Base-by-base conservation (phyloP, 2,329 filamentous ascomycete genomes). In the Rhinocladiella mackenziei region DNA sequence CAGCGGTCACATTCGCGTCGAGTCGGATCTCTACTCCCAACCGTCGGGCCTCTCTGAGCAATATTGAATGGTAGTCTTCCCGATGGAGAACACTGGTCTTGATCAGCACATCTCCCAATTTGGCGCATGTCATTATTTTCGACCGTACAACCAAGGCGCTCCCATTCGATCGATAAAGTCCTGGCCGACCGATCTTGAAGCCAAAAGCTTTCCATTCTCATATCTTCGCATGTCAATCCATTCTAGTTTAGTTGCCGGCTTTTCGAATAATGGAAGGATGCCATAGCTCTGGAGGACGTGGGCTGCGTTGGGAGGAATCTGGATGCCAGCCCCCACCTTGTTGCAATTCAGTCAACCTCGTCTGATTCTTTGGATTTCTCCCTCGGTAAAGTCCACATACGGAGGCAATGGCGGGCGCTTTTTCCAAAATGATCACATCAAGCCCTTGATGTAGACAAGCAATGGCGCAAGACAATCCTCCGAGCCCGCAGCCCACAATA, bases 231-330 rank as follows among this genome's bases (percentile, higher is more conserved):
- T 22, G 10, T 15, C 22, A 4, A 38, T 9, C 13, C 8, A 13
- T 6, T 38, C 20, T 7, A 14, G 20, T 5, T 26, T 3, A 3
- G 7, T 38, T 6, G 20, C 35, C 17, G 3, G n/a, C 15, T 26
- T 5, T 3, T 8, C 3, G 3, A 25, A n/a, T 3, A 4, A 3
- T 25, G 6, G 35, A 5, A 58, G 19, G 2, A 59, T 30, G 7
- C 48, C 53, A 1, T n/a, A n/a, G n/a, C n/a, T n/a, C n/a, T n/a
- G n/a, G n/a, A n/a, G n/a, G n/a, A n/a, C n/a, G n/a, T n/a, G n/a
- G n/a, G n/a, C n/a, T n/a, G n/a, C n/a, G n/a, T n/a, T n/a, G n/a
- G n/a, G n/a, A n/a, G n/a, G n/a, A n/a, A n/a, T n/a, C n/a, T n/a
- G n/a, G n/a, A n/a, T n/a, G n/a, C n/a, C n/a, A n/a, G n/a, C n/a